phyloP scores from a whole-genome alignment of 2,329 filamentous ascomycete species.

The Colletotrichum tabaci region DNA sequence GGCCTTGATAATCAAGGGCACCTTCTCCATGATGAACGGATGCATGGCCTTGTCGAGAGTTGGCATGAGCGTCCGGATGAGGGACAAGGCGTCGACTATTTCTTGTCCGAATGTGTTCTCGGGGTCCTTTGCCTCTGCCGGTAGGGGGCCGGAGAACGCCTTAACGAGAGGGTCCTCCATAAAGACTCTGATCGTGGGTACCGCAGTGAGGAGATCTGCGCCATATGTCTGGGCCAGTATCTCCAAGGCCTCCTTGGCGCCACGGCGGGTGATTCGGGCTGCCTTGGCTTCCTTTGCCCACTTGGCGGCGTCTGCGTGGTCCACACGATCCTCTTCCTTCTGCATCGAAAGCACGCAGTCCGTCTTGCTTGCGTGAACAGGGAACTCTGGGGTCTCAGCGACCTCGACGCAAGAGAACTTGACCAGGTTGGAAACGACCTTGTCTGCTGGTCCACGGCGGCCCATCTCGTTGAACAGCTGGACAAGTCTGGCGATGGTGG shows the following conservation, averaged over 20 bases:
- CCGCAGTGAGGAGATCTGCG: conserved; percentile 80
- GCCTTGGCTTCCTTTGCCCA: conserved; percentile 92
- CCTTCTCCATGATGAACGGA: conserved; percentile 84
- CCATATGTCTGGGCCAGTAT: conserved; percentile 88
- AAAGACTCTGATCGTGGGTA: conserved; percentile 84
- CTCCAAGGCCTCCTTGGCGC: conserved; percentile 94
- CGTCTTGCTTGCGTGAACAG: conserved; percentile 83
- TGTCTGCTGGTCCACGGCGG: conserved; percentile 89
- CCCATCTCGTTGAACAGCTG: conserved; percentile 86
- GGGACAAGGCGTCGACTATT: conserved; percentile 93
- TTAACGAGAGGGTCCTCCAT: conserved; percentile 86
- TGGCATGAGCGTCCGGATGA: conserved; percentile 92
- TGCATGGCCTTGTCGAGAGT: conserved; percentile 84
- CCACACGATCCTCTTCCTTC: conserved; percentile 96
- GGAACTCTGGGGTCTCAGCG: conserved; percentile 96
- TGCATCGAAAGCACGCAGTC: conserved; percentile 91
- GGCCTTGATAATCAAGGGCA: conserved; percentile 89
- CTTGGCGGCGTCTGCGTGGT: conserved; percentile 90
- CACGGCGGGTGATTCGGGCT: conserved; percentile 90
- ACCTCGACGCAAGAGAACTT: conserved; percentile 99
- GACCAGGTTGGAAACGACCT: conserved; percentile 94
- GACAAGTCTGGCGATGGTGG: conserved; percentile 88
- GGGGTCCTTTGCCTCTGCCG: conserved; percentile 79
- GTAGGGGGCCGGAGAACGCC: conserved; percentile 81
- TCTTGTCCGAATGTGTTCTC: conserved; percentile 87